Evolutionary conservation across 495 filamentous ascomycete species (phyloP).

Genomic region (Annulohypoxylon stygium): DNA sequence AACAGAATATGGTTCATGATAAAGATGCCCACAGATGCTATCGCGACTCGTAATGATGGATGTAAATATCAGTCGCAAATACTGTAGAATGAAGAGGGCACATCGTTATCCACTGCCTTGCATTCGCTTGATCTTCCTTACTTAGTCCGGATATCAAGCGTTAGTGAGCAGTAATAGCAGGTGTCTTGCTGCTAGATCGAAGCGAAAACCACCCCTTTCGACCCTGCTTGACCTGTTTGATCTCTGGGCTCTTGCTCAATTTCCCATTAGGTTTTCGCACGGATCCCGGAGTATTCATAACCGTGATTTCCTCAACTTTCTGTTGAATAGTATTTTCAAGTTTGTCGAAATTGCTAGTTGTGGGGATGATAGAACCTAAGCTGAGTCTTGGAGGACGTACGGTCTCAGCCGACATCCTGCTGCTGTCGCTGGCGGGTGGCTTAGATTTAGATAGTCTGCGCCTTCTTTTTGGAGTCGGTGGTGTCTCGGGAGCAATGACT

Average conservation of each 20-base stretch:
- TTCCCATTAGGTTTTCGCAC: constrained; percentile 1
- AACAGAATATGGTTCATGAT: background rate
- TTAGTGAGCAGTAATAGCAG: constrained; percentile 14
- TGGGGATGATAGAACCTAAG: background rate
- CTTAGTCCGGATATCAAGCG: background rate
- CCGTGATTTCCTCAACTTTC: background rate
- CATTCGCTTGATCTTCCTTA: background rate
- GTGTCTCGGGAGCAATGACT: background rate
- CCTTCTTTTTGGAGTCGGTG: constrained; percentile 33
- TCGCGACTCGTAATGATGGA: background rate
- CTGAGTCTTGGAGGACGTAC: constrained; percentile 11
- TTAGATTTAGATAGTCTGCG: constrained; percentile 45
- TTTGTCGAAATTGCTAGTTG: background rate
- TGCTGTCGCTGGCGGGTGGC: constrained; percentile 8
- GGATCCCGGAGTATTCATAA: background rate
- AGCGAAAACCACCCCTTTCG: constrained; percentile 20
- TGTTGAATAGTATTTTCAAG: background rate
- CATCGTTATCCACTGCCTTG: background rate
- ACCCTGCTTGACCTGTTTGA: background rate
- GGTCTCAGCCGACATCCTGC: constrained; percentile 27
- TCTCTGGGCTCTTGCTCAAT: constrained; percentile 23
- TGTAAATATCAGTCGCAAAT: background rate
- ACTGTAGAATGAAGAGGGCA: background rate
- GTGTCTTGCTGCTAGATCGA: constrained; percentile 6
- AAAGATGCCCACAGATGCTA: background rate